These are phyloP conservation scores for Trypanosoma vivax DNA, from an alignment of 208 protist species.

Conservation along the genomic window DNA sequence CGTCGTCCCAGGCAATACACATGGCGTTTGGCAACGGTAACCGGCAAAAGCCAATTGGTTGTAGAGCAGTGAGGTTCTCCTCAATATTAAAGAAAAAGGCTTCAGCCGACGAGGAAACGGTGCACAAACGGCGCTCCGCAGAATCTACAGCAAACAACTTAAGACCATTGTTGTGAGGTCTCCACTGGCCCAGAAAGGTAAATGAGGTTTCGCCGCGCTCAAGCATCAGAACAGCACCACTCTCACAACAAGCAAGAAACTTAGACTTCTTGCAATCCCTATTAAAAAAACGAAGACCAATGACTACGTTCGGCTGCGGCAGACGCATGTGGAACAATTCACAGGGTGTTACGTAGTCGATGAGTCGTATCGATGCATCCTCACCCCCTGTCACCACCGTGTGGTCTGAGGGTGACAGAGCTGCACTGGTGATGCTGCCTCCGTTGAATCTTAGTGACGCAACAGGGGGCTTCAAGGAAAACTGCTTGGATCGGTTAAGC, in stretches of 20 bases:
- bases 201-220: slow-evolving; percentile 21
- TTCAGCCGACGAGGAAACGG: slow-evolving; percentile 63
- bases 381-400: slow-evolving; percentile 81
- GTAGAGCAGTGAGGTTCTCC: slow-evolving; percentile 18
- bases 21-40: slow-evolving; percentile 40
- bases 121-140: slow-evolving; percentile 67
- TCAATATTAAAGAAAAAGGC: slow-evolving; percentile 92
- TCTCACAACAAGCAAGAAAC: slow-evolving; percentile 71
- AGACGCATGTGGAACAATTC: slow-evolving; percentile 34
- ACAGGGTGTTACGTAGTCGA: slow-evolving; percentile 79
- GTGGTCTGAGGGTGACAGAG: slow-evolving; percentile 72
- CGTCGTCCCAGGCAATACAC: slow-evolving; percentile 68
- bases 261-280: slow-evolving; percentile 29
- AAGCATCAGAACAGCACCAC: slow-evolving; percentile 85
- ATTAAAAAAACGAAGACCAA: slow-evolving; percentile 20
- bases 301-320: slow-evolving; percentile 15
- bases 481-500: not conserved
- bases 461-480: not conserved
- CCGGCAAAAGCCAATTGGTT: slow-evolving; percentile 77
- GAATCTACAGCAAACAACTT: slow-evolving; percentile 53
- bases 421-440: slow-evolving; percentile 75
- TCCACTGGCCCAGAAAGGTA: slow-evolving; percentile 54
- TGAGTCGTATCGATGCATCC: slow-evolving; percentile 88
- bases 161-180: slow-evolving; percentile 56
- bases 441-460: slow-evolving; percentile 80